Evolutionary conservation across 495 filamentous ascomycete species (phyloP).

Genomic region (Cladorrhinum samala): DNA sequence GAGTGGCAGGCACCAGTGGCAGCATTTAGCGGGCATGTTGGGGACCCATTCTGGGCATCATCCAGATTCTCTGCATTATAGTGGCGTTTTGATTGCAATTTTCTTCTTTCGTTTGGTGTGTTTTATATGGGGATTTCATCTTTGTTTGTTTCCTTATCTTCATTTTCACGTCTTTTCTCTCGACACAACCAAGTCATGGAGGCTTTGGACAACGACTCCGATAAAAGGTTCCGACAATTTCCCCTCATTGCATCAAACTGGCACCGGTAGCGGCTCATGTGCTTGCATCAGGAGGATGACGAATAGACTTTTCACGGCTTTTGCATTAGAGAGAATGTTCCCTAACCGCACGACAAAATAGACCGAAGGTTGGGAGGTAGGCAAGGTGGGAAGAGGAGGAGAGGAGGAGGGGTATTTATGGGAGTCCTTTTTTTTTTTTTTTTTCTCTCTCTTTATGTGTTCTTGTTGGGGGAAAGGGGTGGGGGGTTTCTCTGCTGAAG

Average conservation of each 20-base stretch:
- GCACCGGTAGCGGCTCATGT: conserved; percentile 33
- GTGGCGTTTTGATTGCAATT: conserved; percentile 21
- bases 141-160: conserved; percentile 13
- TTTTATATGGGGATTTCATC: conserved; percentile 10
- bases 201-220: not conserved
- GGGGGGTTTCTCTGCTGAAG: too few species aligned
- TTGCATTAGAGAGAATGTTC: conserved; percentile 29
- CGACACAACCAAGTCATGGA: not conserved
- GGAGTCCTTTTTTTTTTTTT: conserved; percentile 2
- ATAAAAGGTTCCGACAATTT: conserved; percentile 30
- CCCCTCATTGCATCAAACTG: conserved; percentile 40
- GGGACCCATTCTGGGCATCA: conserved; percentile 8
- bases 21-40: conserved; percentile 11
- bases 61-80: conserved; percentile 18
- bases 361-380: conserved; percentile 2
- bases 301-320: conserved; percentile 30
- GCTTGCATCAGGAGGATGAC: conserved; percentile 38
- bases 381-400: not conserved
- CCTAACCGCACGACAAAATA: conserved; percentile 10
- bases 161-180: conserved; percentile 6
- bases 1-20: conserved; percentile 7
- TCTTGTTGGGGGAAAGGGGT: too few species aligned
- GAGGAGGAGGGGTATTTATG: not conserved
- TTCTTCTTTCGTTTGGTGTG: conserved; percentile 17
- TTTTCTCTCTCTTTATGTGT: conserved; percentile 13